Conservation (phyloP, 106 monocot genomes). For the Dendrobium nobile region DNA sequence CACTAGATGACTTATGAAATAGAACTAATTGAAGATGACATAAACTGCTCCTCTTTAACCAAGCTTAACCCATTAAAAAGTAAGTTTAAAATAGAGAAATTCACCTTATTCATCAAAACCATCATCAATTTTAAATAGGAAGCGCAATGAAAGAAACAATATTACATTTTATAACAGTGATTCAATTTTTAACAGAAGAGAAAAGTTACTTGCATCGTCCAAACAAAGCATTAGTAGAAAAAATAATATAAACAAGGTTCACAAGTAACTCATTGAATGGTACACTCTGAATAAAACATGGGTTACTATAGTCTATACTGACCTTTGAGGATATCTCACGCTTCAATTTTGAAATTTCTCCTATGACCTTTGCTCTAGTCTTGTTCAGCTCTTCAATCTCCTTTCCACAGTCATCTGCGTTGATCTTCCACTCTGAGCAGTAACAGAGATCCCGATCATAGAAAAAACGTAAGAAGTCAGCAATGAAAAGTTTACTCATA, state of each 20-base stretch:
- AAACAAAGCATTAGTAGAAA: not conserved
- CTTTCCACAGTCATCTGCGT: conserved; percentile 79
- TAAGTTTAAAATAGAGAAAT: not conserved
- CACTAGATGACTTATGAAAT: not conserved
- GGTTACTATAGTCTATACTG: not conserved
- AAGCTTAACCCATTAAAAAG: not conserved
- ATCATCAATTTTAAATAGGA: not conserved
- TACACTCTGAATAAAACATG: not conserved
- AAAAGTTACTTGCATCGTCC: not conserved
- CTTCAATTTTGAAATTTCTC: conserved; percentile 56
- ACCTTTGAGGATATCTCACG: conserved; percentile 88
- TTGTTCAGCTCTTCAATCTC: conserved; percentile 73
- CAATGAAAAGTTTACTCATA: not conserved
- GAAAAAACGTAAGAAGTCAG: not conserved
- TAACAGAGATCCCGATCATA: conserved; percentile 2
- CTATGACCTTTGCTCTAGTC: conserved; percentile 40
- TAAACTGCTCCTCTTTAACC: not conserved
- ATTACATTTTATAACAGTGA: not conserved
- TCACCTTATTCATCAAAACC: not conserved
- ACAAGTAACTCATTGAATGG: not conserved
- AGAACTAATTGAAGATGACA: too few species aligned
- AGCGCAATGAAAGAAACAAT: not conserved
- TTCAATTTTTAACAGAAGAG: not conserved
- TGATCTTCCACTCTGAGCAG: conserved; percentile 66
- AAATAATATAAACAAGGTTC: not conserved